Conservation (phyloP, 192 early-diverging fungal species). For the Phlyctochytrium planicorne region DNA sequence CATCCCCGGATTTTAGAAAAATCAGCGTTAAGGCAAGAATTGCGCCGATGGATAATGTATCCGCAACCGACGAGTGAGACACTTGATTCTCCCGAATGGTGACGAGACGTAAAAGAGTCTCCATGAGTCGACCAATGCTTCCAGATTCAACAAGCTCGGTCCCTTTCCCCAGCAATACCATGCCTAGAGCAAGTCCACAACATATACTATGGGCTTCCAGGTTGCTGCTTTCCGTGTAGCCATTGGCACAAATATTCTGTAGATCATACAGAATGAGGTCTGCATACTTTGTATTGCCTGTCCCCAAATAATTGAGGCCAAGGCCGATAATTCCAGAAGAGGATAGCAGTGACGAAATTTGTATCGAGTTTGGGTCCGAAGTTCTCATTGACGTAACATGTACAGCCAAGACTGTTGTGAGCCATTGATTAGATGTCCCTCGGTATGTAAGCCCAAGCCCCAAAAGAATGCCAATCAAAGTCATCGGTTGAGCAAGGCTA, state of each 20-base stretch:
- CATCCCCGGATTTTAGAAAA: slow-evolving; percentile 79
- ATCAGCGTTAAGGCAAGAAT: slow-evolving; percentile 81
- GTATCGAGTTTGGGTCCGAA: neutral
- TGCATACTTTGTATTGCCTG: slow-evolving; percentile 66
- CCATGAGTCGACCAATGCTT: slow-evolving; percentile 10
- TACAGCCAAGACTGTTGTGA: slow-evolving; percentile 70
- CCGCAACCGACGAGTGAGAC: slow-evolving; percentile 12
- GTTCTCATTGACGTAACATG: slow-evolving; percentile 69
- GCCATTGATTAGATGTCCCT: slow-evolving; percentile 61
- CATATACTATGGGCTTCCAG: slow-evolving; percentile 34
- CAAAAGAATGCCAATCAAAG: slow-evolving; percentile 71
- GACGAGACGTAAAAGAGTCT: slow-evolving; percentile 30
- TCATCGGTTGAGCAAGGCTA: slow-evolving; percentile 63
- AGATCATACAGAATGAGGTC: slow-evolving; percentile 77
- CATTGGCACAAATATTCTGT: slow-evolving; percentile 15
- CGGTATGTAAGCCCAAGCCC: slow-evolving; percentile 70
- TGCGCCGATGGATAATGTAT: slow-evolving; percentile 51
- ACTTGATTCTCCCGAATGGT: neutral
- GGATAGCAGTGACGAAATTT: slow-evolving; percentile 31
- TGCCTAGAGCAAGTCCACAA: slow-evolving; percentile 78
- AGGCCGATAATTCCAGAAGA: slow-evolving; percentile 72
- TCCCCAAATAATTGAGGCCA: slow-evolving; percentile 73
- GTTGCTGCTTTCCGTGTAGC: slow-evolving; percentile 7
- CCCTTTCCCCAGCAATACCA: slow-evolving; percentile 73
- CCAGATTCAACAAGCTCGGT: slow-evolving; percentile 31